Conservation (phyloP, 495 filamentous ascomycete genomes). For the Podospora anserina region DNA sequence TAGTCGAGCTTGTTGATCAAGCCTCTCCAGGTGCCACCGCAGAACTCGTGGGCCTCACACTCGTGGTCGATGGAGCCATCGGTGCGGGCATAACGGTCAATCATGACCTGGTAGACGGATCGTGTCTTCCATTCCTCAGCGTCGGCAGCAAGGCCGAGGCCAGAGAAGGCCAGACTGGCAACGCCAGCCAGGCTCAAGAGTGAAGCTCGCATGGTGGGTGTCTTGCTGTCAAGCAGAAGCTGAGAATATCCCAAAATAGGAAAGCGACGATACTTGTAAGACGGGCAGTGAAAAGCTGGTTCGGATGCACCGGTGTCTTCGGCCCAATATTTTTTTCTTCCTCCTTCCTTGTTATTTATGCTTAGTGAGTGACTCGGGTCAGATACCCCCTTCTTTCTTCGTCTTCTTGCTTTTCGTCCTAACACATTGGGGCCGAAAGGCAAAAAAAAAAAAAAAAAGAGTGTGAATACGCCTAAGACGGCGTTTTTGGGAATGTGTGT, state of each 20-base stretch:
- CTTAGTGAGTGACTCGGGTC: slow-evolving; percentile 32
- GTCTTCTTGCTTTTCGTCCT: slow-evolving; percentile 6
- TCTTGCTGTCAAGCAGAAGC: neutral
- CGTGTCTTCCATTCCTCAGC: slow-evolving; percentile 56
- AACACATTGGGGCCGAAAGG: slow-evolving; percentile 4
- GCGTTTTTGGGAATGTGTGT: neutral
- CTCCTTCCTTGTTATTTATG: slow-evolving; percentile 1
- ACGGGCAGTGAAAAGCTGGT: neutral
- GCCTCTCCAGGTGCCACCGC: slow-evolving; percentile 65
- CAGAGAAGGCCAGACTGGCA: slow-evolving; percentile 27
- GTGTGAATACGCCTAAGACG: neutral
- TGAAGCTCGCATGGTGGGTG: slow-evolving; percentile 25
- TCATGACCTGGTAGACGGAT: slow-evolving; percentile 72
- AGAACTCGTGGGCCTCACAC: slow-evolving; percentile 60
- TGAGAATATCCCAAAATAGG: neutral
- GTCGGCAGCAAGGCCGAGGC: slow-evolving; percentile 27
- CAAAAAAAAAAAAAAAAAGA: neutral
- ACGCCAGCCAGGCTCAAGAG: slow-evolving; percentile 24
- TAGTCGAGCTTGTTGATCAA: slow-evolving; percentile 36
- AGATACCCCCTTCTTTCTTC: slow-evolving; percentile 12
- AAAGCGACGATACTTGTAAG: slow-evolving; percentile 13
- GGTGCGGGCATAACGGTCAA: slow-evolving; percentile 68
- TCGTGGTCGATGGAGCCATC: slow-evolving; percentile 58
- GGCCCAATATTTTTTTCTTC: slow-evolving; percentile 5
- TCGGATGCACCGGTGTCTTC: slow-evolving; percentile 18